Base-by-base conservation (phyloP, 805 yeast species). In the Kregervanrija pseudodelftensis region DNA sequence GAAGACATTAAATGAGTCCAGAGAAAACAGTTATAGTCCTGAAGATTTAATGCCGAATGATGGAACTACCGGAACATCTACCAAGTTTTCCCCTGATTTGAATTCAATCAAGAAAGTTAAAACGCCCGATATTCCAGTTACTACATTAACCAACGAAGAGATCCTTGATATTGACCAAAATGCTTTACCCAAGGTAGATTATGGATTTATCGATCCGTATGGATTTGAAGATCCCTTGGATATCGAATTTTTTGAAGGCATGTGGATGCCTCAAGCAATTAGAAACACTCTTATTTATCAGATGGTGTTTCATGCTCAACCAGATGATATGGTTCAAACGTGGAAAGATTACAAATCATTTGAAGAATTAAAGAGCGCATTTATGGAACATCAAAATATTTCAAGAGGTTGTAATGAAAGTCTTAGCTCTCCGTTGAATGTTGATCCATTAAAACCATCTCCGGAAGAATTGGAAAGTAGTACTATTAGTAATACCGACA, bases 271-370 rank as follows among this genome's bases (percentile, higher is more conserved):
- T 5, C 79, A 77, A 55, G 97, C 99, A 0, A 68, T 83, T 43
- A 73, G 90, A 55, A 93, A 93, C 58, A 88, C 98, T 0, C 72
- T 77, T 47, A 67, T 95, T 1, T 93, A 77, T 67, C 73, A 96
- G 49, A 70, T 83, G 61, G 85, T 93, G 1, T 93, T 93, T 73
- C 90, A 90, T 51, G 80, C 87, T 49, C 99, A 95, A 59, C 99
- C 99, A 0, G 99, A 93, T 63, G 88, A 91, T 60, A 71, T 78
- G 7, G 98, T 91, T n/a, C 72, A 72, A 17, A 76, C 89, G 0
- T 93, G 99, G 99, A 76, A 76, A 45, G 95, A 88, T 45, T 93
- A 88, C 62, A 90, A 86, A 60, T 79, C 74, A 28, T 84, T 72
- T 59, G 73, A 79, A 47, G 78, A 75, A 48, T 63, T 84, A 53